A percentile compares a stretch with the other conserved stretches of the same genome.
Conservation (phyloP, 495 filamentous ascomycete species). For the Neurospora tetraspora region DNA sequence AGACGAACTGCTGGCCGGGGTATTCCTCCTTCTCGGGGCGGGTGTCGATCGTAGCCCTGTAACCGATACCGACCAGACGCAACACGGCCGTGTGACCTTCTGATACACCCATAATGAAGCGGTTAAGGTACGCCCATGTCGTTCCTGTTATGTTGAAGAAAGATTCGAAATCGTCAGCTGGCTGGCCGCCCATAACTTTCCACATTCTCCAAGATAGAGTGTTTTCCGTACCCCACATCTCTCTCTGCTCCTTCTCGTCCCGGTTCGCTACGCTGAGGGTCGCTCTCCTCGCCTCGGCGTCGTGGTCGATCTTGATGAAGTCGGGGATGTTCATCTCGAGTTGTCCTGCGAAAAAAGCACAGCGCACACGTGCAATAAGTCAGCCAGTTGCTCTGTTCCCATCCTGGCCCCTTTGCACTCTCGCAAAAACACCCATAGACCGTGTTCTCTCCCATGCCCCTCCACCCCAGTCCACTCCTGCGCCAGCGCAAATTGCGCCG, state of each 20-base stretch:
- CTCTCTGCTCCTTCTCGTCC: conserved; percentile 61
- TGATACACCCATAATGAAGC: conserved; percentile 83
- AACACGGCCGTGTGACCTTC: conserved; percentile 93
- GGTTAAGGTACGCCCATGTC: conserved; percentile 76
- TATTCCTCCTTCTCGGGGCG: conserved; percentile 63
- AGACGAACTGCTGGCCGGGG: conserved; percentile 77
- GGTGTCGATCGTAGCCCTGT: conserved; percentile 77
- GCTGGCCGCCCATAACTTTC: background rate
- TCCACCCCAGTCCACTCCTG: background rate
- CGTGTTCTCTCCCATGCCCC: background rate
- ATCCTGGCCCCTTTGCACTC: background rate
- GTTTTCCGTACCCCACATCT: conserved; percentile 84
- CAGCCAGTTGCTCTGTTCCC: background rate
- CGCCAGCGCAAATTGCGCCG: background rate
- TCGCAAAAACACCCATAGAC: background rate
- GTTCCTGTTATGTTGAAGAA: conserved; percentile 50
- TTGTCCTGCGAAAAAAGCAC: conserved; percentile 39
- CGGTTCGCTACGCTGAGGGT: conserved; percentile 56
- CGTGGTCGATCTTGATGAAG: conserved; percentile 58
- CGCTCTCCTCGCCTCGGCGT: conserved; percentile 49
- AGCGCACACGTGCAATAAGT: conserved; percentile 2
- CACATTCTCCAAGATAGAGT: background rate
- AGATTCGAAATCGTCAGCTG: background rate
- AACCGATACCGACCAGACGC: conserved; percentile 91
- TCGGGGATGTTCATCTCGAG: conserved; percentile 61